Base-by-base conservation (phyloP, 2,329 filamentous ascomycete genomes). In the Ciborinia camelliae region DNA sequence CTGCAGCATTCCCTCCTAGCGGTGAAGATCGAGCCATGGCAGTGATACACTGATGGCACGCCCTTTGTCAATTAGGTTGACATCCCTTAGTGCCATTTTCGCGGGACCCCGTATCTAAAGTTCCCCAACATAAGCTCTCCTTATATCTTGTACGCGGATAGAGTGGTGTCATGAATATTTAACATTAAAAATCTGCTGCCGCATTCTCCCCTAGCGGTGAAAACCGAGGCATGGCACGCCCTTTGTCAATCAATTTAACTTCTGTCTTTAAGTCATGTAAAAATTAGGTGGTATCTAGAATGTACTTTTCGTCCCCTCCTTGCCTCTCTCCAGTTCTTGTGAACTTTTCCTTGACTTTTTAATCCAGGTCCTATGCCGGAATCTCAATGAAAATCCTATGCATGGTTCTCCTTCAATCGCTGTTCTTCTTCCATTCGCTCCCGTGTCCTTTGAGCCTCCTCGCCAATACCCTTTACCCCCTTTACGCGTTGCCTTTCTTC, bases 401-500 rank as follows among this genome's bases (percentile, higher is more conserved):
- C 35, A 28, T 26, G 35, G 48, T 58, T 67, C 58, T 73, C 73
- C 55, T 71, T 73, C 32, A 67, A 26, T 28, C 69, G 64, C 59
- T 72, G 70, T 62, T 74, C 69, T 57, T 72, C 84, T 73, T 89
- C 87, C 62, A 89, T 73, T 30, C 81, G 75, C 78, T 92, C 89
- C 66, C 86, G 80, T 70, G 84, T 77, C 66, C 83, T 81, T 50
- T 86, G 84, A 15, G 86, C 84, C 41, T 84, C 86, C 77, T 98
- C 95, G 0, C 86, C 84, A 55, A 88, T 83, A 0, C 89, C 88
- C 80, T 99, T 99, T 70, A 92, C 85, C 14, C 93, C 90, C 81
- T 99, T 99, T 71, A 89, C 87, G 61, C 90, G 83, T 80, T 99
- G 95, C 66, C 95, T 83, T 72, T 92, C 95, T 79, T 98, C 94